These are phyloP conservation scores for Rhinocladiella mackenziei DNA, from an alignment of 2,329 filamentous ascomycete genomes.

Conservation along the genomic window DNA sequence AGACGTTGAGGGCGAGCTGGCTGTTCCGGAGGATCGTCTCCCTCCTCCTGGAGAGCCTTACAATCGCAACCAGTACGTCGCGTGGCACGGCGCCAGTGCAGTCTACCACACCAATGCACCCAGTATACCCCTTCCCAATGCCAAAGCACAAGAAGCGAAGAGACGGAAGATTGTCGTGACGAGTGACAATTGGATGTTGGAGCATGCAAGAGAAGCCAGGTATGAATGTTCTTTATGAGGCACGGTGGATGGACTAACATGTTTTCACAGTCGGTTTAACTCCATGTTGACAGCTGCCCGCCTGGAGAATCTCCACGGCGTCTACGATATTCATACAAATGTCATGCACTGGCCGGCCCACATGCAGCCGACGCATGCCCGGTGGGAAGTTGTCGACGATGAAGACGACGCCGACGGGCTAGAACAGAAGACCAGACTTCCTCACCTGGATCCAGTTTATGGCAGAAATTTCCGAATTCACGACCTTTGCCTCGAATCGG, in stretches of 20 bases:
- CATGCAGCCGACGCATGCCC: slow-evolving; percentile 85
- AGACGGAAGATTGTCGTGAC: slow-evolving; percentile 84
- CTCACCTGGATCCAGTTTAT: slow-evolving; percentile 53
- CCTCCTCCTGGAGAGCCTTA: slow-evolving; percentile 77
- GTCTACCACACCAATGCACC: slow-evolving; percentile 86
- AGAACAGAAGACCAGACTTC: slow-evolving; percentile 44
- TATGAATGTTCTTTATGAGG: slow-evolving; percentile 38
- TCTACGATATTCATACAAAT: slow-evolving; percentile 95
- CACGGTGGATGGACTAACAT: not conserved
- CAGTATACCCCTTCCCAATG: slow-evolving; percentile 68
- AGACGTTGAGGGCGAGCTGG: slow-evolving; percentile 79
- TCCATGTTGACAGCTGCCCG: slow-evolving; percentile 66
- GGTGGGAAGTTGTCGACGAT: slow-evolving; percentile 65
- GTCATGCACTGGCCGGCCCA: slow-evolving; percentile 77
- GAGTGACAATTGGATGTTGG: slow-evolving; percentile 92
- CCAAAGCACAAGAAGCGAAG: slow-evolving; percentile 72
- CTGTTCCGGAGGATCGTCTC: slow-evolving; percentile 80
- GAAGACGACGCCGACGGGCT: slow-evolving; percentile 23
- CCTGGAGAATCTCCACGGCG: slow-evolving; percentile 64
- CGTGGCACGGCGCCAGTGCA: slow-evolving; percentile 93
- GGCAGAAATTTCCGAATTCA: slow-evolving; percentile 61
- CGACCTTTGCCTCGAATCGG: slow-evolving; percentile 58
- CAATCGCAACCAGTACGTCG: slow-evolving; percentile 98
- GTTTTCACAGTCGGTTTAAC: slow-evolving; percentile 71
- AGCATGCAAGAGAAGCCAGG: slow-evolving; percentile 89